Conservation (phyloP, 176 grass and related monocot species). For the Avena atlantica region DNA sequence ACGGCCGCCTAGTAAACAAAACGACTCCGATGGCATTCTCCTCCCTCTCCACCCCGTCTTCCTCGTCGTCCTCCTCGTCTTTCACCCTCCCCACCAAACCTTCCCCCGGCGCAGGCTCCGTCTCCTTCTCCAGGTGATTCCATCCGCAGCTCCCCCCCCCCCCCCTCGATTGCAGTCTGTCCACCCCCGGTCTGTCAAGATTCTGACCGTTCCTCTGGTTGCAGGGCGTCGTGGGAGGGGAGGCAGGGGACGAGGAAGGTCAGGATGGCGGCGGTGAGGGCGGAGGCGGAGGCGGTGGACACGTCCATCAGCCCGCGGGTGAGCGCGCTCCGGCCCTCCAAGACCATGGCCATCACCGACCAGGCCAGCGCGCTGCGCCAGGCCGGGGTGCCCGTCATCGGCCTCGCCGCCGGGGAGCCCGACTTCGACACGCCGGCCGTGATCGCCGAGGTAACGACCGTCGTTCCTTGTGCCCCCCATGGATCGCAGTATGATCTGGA, state of each 20-base stretch:
- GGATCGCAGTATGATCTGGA: not conserved
- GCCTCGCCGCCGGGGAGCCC: slow-evolving; percentile 77
- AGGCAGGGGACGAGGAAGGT: slow-evolving; percentile 4
- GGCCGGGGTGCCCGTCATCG: slow-evolving; percentile 81
- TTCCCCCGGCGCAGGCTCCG: not conserved
- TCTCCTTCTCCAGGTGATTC: slow-evolving; percentile 68
- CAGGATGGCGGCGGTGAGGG: slow-evolving; percentile 41
- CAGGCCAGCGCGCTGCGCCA: slow-evolving; percentile 80
- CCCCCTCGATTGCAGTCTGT: not conserved
- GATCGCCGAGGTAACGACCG: slow-evolving; percentile 54
- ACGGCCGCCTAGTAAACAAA: slow-evolving; percentile 12
- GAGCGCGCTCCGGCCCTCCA: slow-evolving; percentile 78
- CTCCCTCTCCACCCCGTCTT: slow-evolving; percentile 7
- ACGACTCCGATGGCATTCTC: slow-evolving; percentile 42
- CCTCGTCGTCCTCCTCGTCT: slow-evolving; percentile 22
- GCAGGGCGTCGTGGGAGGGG: slow-evolving; percentile 48
- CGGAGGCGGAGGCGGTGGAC: slow-evolving; percentile 54
- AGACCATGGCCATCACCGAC: slow-evolving; percentile 96
- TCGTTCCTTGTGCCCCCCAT: not conserved
- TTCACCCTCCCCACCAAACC: slow-evolving; percentile 26
- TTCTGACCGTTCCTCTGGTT: slow-evolving; percentile 3
- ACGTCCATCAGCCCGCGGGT: slow-evolving; percentile 76
- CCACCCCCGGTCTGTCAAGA: not conserved
- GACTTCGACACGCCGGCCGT: slow-evolving; percentile 67
- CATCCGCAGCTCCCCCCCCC: not conserved